Evolutionary conservation across 2,329 filamentous ascomycete species (phyloP).

Genomic region (Talaromyces sp.): DNA sequence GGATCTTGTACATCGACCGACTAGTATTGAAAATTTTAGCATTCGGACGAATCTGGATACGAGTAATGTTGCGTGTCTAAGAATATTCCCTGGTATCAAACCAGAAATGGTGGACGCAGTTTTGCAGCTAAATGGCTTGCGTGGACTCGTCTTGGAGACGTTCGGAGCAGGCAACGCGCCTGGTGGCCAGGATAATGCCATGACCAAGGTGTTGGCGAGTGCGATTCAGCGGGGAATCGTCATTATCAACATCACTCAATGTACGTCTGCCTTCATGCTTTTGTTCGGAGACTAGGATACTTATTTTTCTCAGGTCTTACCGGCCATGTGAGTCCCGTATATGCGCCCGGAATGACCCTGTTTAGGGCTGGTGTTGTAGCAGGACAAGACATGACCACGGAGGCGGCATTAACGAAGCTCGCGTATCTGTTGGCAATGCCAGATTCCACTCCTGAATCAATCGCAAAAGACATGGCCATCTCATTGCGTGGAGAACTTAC

Average conservation of each 20-base stretch:
- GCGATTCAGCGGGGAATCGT: constrained; percentile 77
- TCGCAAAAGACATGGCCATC: constrained; percentile 66
- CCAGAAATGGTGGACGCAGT: constrained; percentile 91
- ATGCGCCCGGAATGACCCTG: constrained; percentile 71
- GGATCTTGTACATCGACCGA: constrained; percentile 71
- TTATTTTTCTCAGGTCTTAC: constrained; percentile 45
- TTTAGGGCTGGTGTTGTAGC: constrained; percentile 83
- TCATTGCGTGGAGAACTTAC: constrained; percentile 84
- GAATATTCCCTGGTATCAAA: constrained; percentile 88
- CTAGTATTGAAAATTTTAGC: constrained; percentile 67
- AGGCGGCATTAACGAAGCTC: constrained; percentile 86
- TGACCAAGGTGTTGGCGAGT: constrained; percentile 71
- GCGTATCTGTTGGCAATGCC: constrained; percentile 75
- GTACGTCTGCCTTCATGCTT: constrained; percentile 47
- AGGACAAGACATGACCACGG: constrained; percentile 81
- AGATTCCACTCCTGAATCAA: constrained; percentile 59
- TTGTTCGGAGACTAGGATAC: not conserved
- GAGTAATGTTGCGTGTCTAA: constrained; percentile 81
- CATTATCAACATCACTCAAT: constrained; percentile 89
- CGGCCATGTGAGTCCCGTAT: constrained; percentile 73
- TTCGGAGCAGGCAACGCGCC: constrained; percentile 93
- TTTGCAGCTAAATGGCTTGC: constrained; percentile 68
- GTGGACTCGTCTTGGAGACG: constrained; percentile 81
- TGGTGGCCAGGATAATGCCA: constrained; percentile 70
- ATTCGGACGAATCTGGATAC: constrained; percentile 75